These are phyloP conservation scores for Trichoderma virens DNA, from an alignment of 495 filamentous ascomycete species.

Conservation along the genomic window DNA sequence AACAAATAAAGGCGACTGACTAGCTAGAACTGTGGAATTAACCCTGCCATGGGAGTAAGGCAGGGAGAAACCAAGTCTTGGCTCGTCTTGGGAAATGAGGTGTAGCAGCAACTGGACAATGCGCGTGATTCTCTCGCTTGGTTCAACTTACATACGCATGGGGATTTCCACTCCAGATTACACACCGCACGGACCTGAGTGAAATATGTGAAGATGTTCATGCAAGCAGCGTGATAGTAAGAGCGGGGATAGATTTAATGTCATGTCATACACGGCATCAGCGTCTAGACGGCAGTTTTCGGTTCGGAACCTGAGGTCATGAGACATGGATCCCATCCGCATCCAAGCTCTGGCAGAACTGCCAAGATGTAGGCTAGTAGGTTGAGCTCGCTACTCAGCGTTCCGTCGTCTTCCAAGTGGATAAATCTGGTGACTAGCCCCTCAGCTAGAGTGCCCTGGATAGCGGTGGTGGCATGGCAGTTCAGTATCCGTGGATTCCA, in stretches of 20 bases:
- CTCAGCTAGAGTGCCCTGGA: too few relatives aligned
- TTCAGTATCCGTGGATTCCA: not conserved
- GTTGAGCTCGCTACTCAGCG: not conserved
- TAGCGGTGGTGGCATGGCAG: not conserved
- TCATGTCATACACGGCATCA: conserved; percentile 5
- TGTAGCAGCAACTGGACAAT: not conserved
- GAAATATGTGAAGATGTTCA: not conserved
- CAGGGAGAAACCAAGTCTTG: not conserved
- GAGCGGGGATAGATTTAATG: not conserved
- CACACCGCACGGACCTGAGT: not conserved
- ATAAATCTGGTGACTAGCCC: not conserved
- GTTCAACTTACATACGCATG: not conserved
- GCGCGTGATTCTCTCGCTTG: not conserved
- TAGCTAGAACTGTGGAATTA: not conserved
- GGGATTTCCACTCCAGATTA: not conserved
- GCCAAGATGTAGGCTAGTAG: not conserved
- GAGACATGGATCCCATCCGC: not conserved
- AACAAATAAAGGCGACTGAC: not conserved
- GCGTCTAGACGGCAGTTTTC: not conserved
- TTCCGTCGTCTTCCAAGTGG: not conserved
- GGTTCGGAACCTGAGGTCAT: not conserved
- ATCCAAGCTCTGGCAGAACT: not conserved
- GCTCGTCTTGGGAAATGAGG: not conserved
- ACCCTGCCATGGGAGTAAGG: not conserved
- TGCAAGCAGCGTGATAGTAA: not conserved